Conservation (phyloP, 169 alveolate genomes). For the Plasmodium cynomolgi region DNA sequence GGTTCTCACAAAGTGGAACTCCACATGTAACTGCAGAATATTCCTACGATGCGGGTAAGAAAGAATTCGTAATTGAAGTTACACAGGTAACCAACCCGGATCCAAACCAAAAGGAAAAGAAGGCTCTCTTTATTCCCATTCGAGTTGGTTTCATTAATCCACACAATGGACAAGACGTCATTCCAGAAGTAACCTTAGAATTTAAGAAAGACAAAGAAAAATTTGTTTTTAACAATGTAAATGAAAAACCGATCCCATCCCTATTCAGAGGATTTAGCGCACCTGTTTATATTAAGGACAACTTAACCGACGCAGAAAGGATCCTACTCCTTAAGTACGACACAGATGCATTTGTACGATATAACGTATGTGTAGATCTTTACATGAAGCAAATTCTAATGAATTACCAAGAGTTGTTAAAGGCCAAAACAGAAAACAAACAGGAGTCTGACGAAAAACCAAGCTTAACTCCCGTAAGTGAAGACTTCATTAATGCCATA, state of each 20-base stretch:
- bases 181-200: slow-evolving; percentile 75
- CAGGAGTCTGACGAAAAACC: background rate
- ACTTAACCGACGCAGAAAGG: slow-evolving; percentile 88
- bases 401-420: slow-evolving; percentile 48
- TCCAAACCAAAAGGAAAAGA: slow-evolving; percentile 89
- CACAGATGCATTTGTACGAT: slow-evolving; percentile 89
- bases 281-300: slow-evolving; percentile 89
- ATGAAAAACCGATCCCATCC: slow-evolving; percentile 89
- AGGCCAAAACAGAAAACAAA: background rate
- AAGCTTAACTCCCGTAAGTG: slow-evolving; percentile 46
- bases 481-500: slow-evolving; percentile 57
- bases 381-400: slow-evolving; percentile 74
- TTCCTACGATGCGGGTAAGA: slow-evolving; percentile 31
- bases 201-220: slow-evolving; percentile 86
- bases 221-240: slow-evolving; percentile 81
- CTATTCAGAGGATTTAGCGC: slow-evolving; percentile 93
- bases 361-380: slow-evolving; percentile 76
- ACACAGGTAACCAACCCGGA: slow-evolving; percentile 90
- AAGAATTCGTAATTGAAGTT: slow-evolving; percentile 82
- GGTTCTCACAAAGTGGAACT: slow-evolving; percentile 92
- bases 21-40: slow-evolving; percentile 76
- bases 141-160: slow-evolving; percentile 88
- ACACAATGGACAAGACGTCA: slow-evolving; percentile 79
- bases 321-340: slow-evolving; percentile 90
- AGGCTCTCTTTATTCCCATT: slow-evolving; percentile 92